A percentile compares a stretch with the other conserved stretches of the same genome.
Evolutionary conservation across 2,329 filamentous ascomycete genomes (phyloP).

Genomic region (Tolypocladium capitatum): DNA sequence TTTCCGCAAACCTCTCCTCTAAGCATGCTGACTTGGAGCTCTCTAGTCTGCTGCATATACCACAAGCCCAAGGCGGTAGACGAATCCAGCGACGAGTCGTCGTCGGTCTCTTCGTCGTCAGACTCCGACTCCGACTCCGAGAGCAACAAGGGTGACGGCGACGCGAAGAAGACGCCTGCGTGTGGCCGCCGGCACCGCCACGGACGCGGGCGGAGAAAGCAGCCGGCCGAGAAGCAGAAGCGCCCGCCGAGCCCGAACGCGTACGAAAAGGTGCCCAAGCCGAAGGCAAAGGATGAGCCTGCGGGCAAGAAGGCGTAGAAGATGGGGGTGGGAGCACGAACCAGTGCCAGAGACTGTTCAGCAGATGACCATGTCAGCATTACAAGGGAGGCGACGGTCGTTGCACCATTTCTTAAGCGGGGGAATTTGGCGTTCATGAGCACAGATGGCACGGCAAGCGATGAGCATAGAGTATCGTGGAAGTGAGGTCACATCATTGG

Average conservation of each 20-base stretch:
- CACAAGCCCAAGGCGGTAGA: slow-evolving; percentile 71
- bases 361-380: neutral
- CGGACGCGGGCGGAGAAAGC: slow-evolving; percentile 10
- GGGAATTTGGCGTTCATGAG: neutral
- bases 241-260: slow-evolving; percentile 60
- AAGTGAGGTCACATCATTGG: neutral
- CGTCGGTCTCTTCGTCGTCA: slow-evolving; percentile 32
- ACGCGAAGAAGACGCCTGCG: slow-evolving; percentile 12
- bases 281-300: slow-evolving; percentile 18
- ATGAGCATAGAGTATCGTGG: neutral
- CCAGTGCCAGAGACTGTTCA: neutral
- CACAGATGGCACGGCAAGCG: neutral
- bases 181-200: slow-evolving; percentile 20
- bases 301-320: slow-evolving; percentile 8
- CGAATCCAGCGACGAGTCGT: slow-evolving; percentile 64
- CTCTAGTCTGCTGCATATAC: slow-evolving; percentile 93
- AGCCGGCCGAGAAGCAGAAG: slow-evolving; percentile 22
- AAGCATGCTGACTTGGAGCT: neutral
- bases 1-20: neutral
- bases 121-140: slow-evolving; percentile 38
- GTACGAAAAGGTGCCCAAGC: slow-evolving; percentile 59
- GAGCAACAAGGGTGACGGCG: slow-evolving; percentile 27
- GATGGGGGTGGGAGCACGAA: neutral
- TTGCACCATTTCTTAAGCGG: neutral
- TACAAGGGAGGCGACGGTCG: slow-evolving; percentile 2